A percentile compares a stretch with the other conserved stretches of the same genome.
Conservation (phyloP, 768 basidiomycete species). For the Coprinopsis sp. region DNA sequence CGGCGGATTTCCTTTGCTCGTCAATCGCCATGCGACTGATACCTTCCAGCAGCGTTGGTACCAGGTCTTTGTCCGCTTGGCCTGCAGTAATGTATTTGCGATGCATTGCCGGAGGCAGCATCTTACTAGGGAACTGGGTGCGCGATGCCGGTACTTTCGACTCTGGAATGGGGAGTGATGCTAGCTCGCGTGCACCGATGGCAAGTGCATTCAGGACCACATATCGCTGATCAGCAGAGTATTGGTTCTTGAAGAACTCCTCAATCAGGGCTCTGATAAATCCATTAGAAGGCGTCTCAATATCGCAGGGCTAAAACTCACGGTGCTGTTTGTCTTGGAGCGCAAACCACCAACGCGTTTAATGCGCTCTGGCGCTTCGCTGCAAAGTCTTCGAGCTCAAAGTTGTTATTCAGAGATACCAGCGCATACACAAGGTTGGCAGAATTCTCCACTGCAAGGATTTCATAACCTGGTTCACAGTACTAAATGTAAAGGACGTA, state of each 20-base stretch:
- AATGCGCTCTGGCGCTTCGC: constrained; percentile 70
- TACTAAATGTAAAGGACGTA: constrained; percentile 30
- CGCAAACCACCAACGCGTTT: constrained; percentile 75
- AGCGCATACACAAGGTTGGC: constrained; percentile 74
- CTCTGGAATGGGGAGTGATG: constrained; percentile 38
- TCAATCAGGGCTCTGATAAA: constrained; percentile 69
- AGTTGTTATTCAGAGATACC: constrained; percentile 76
- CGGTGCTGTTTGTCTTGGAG: constrained; percentile 77
- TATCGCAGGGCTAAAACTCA: constrained; percentile 39
- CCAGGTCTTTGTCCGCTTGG: constrained; percentile 33
- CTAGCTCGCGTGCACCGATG: constrained; percentile 81
- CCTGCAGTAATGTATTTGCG: constrained; percentile 50
- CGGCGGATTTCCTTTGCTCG: constrained; percentile 44
- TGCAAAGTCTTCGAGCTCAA: constrained; percentile 76
- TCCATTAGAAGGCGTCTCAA: neutral
- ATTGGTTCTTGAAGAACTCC: constrained; percentile 92
- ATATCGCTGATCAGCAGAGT: constrained; percentile 82
- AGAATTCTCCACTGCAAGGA: constrained; percentile 76
- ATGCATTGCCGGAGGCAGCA: constrained; percentile 69
- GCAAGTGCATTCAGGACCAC: constrained; percentile 84
- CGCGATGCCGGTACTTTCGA: constrained; percentile 25
- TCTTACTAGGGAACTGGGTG: constrained; percentile 76
- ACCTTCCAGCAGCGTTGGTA: constrained; percentile 57
- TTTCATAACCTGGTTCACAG: neutral
- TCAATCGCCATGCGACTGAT: constrained; percentile 63